Conservation (phyloP, 805 yeast species). For the Candida pseudoglaebosa region DNA sequence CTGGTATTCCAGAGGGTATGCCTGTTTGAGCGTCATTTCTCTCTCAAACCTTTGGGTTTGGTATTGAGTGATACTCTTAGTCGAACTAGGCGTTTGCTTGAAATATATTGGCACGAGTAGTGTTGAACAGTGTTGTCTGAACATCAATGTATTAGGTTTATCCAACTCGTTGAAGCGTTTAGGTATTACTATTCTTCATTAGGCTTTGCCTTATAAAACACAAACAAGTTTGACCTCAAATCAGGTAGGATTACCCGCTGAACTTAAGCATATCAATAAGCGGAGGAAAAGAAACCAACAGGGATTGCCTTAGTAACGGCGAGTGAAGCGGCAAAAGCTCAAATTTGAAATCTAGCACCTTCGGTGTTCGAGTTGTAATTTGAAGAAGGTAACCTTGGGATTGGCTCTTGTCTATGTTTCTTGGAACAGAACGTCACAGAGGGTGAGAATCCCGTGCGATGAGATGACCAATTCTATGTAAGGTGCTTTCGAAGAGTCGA, state of each 20-base stretch:
- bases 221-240: slow-evolving; percentile 33
- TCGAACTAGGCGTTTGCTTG: slow-evolving; percentile 23
- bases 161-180: slow-evolving; percentile 11
- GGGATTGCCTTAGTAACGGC: slow-evolving; percentile 44
- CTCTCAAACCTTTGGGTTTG: slow-evolving; percentile 19
- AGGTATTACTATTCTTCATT: slow-evolving; percentile 4
- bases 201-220: slow-evolving; percentile 15
- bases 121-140: slow-evolving; percentile 6
- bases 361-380: slow-evolving; percentile 37
- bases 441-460: slow-evolving; percentile 41
- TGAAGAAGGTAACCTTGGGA: slow-evolving; percentile 30
- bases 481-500: slow-evolving; percentile 28
- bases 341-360: slow-evolving; percentile 40
- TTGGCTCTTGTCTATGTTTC: slow-evolving; percentile 27
- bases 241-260: slow-evolving; percentile 38
- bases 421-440: slow-evolving; percentile 28
- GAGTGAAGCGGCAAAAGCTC: slow-evolving; percentile 37
- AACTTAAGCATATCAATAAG: slow-evolving; percentile 44
- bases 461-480: slow-evolving; percentile 25
- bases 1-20: slow-evolving; percentile 19
- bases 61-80: slow-evolving; percentile 26
- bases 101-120: slow-evolving; percentile 21
- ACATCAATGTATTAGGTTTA: slow-evolving; percentile 13
- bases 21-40: slow-evolving; percentile 28
- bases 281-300: slow-evolving; percentile 45